phyloP scores from a whole-genome alignment of 2,329 filamentous ascomycete species.

The Fusarium brevicatenulatum region DNA sequence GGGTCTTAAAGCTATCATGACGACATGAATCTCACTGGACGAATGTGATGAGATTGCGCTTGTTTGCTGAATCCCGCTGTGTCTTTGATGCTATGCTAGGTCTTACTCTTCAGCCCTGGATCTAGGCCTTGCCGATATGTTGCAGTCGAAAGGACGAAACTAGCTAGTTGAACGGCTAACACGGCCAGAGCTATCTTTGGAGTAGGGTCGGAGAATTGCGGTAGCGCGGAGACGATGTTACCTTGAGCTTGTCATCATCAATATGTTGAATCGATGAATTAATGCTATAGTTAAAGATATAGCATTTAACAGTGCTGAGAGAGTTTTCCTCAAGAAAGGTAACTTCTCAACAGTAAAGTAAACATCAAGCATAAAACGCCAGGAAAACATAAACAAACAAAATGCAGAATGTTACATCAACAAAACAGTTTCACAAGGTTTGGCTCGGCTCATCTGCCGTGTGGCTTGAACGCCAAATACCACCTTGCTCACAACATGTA shows the following conservation, averaged over 20 bases:
- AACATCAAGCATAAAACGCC: neutral
- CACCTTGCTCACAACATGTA: neutral
- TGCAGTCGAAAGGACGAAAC: neutral
- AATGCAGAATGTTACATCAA: neutral
- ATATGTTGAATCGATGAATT: neutral
- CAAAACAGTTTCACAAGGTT: neutral
- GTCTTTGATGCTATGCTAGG: neutral
- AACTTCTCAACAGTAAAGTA: neutral
- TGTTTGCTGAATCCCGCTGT: neutral
- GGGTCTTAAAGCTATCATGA: slow-evolving; percentile 17
- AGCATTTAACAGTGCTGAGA: neutral
- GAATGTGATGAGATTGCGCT: slow-evolving; percentile 1
- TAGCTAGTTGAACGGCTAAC: slow-evolving; percentile 18
- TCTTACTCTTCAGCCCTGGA: slow-evolving; percentile 1
- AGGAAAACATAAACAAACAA: neutral
- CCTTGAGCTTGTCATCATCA: slow-evolving; percentile 11
- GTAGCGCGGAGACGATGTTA: slow-evolving; percentile 9
- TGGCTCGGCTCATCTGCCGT: slow-evolving; percentile 17
- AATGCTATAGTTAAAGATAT: neutral
- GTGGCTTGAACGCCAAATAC: slow-evolving; percentile 16
- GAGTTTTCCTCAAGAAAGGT: too few relatives aligned
- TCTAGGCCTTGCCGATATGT: slow-evolving; percentile 5
- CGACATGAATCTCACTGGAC: slow-evolving; percentile 13
- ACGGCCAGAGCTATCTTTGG: slow-evolving; percentile 20
- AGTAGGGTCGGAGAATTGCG: slow-evolving; percentile 10